phyloP scores from a whole-genome alignment of 805 yeast genomes.

The Saturnispora besseyi region DNA sequence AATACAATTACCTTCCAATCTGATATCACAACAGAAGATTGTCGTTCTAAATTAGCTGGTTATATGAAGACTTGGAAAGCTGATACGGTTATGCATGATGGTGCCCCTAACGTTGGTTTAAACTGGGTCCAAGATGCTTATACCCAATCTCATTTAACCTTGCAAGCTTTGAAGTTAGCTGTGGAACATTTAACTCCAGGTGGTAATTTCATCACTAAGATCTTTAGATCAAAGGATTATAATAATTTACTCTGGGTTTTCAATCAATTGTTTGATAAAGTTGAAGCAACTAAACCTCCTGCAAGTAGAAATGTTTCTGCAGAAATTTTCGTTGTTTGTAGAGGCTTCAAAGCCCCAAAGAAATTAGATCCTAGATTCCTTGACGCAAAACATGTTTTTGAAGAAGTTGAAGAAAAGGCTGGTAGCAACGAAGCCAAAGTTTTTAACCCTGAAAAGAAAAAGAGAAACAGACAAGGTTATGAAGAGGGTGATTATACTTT shows the following conservation, averaged over 20 bases:
- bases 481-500: constrained; percentile 82
- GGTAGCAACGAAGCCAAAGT: constrained; percentile 85
- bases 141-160: constrained; percentile 91
- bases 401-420: constrained; percentile 70
- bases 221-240: constrained; percentile 97
- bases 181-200: constrained; percentile 86
- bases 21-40: constrained; percentile 96
- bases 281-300: constrained; percentile 98
- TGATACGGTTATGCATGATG: constrained; percentile 95
- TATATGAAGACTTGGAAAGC: constrained; percentile 99
- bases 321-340: constrained; percentile 95
- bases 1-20: constrained; percentile 91
- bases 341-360: constrained; percentile 93
- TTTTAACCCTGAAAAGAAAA: constrained; percentile 87
- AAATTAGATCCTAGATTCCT: constrained; percentile 85
- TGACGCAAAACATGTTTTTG: constrained; percentile 90
- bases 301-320: constrained; percentile 99
- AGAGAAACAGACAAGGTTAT: constrained; percentile 90
- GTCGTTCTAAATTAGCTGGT: constrained; percentile 89
- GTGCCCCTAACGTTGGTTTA: constrained; percentile 99
- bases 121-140: constrained; percentile 99
- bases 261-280: constrained; percentile 89
- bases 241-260: constrained; percentile 97
- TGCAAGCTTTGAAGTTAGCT: constrained; percentile 89
- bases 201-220: constrained; percentile 93